Percentiles rank a stretch among this genome's conserved stretches.
These are phyloP conservation scores for Benincasa hispida DNA, from an alignment of 306 rosid species.

Conservation along the genomic window DNA sequence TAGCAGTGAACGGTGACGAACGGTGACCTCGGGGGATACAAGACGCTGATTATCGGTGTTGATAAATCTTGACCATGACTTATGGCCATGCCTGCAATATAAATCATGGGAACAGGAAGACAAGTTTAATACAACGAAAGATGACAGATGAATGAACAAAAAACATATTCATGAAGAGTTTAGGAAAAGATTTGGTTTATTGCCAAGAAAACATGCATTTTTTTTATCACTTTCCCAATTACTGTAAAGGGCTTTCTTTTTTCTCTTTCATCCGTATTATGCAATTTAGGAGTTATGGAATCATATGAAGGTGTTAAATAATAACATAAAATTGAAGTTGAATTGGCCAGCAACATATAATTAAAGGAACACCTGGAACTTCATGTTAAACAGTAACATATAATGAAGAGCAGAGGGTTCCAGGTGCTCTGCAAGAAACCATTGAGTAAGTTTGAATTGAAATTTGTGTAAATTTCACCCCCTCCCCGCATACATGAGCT, in stretches of 20 bases:
- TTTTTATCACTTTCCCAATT: neutral
- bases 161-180: neutral
- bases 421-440: constrained; percentile 75
- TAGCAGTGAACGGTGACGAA: too few relatives aligned
- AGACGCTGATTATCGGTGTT: constrained; percentile 91
- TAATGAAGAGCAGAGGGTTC: constrained; percentile 82
- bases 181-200: neutral
- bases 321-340: neutral
- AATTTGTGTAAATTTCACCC: neutral
- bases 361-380: too few relatives aligned
- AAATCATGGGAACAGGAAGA: neutral
- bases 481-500: neutral
- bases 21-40: constrained; percentile 96
- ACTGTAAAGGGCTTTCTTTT: neutral
- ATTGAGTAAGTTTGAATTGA: constrained; percentile 48
- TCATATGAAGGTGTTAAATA: neutral
- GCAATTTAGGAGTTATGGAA: neutral
- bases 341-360: neutral
- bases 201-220: neutral
- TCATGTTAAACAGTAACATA: constrained; percentile 29
- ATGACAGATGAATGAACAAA: neutral
- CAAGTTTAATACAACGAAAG: neutral
- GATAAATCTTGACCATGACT: constrained; percentile 91
- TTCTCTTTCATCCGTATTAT: neutral
- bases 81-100: constrained; percentile 95